These are phyloP conservation scores for Hysterangium stoloniferum DNA, from an alignment of 768 basidiomycete species.

Conservation along the genomic window DNA sequence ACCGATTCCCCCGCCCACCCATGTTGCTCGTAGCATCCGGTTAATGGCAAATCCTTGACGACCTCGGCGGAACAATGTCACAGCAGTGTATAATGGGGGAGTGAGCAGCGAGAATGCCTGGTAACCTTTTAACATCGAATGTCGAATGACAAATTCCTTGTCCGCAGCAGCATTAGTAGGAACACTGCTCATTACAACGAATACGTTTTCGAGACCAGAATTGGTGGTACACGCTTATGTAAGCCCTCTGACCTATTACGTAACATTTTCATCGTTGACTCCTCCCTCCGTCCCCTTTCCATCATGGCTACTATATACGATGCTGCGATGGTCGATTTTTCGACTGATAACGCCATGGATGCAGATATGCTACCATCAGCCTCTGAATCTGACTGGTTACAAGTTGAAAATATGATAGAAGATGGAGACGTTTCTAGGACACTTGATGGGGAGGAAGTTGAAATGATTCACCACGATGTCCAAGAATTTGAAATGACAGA, in stretches of 20 bases:
- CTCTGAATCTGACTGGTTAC: conserved; percentile 10
- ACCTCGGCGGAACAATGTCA: conserved; percentile 47
- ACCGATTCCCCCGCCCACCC: conserved; percentile 63
- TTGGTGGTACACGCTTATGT: too few relatives aligned
- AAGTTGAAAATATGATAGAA: conserved; percentile 12
- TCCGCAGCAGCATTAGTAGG: too few relatives aligned
- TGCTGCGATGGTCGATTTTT: conserved; percentile 9
- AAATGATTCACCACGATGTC: conserved; percentile 9
- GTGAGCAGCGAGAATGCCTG: conserved; percentile 55
- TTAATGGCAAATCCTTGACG: conserved; percentile 50
- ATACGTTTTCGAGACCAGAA: too few relatives aligned
- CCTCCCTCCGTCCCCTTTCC: neutral
- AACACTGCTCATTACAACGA: too few relatives aligned
- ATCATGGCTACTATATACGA: conserved; percentile 8
- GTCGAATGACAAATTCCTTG: conserved; percentile 57
- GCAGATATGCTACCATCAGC: conserved; percentile 7
- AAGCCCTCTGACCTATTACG: too few relatives aligned
- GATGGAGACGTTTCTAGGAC: conserved; percentile 1
- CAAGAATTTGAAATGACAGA: conserved; percentile 12
- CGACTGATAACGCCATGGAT: conserved; percentile 7
- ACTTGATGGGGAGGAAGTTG: neutral
- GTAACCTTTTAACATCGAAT: conserved; percentile 60
- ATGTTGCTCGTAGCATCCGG: conserved; percentile 60
- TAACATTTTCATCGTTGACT: too few relatives aligned
- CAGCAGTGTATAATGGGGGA: conserved; percentile 52